Percentiles rank a stretch among this genome's conserved stretches.
phyloP scores from a whole-genome alignment of 805 yeast genomes.

The Metschnikowia continentalis region DNA sequence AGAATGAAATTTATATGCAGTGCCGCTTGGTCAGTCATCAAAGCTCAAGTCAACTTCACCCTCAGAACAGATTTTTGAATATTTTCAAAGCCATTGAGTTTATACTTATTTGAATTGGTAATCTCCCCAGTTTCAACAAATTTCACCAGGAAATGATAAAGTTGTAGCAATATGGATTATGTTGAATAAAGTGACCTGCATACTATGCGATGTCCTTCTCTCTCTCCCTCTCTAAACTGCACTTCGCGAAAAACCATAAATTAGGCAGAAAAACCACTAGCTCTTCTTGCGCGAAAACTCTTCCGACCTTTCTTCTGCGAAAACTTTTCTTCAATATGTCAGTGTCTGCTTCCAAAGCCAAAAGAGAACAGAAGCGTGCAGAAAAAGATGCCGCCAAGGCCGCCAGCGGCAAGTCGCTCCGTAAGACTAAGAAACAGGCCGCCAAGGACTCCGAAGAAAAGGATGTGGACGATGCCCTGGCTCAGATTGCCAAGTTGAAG shows the following conservation, averaged over 20 bases:
- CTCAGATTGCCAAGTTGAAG: constrained; percentile 80
- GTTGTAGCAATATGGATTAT: too few species aligned
- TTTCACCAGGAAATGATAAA: too few species aligned
- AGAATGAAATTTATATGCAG: background rate
- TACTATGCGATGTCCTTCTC: background rate
- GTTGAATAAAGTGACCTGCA: background rate
- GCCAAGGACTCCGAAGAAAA: constrained; percentile 47
- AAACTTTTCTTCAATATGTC: constrained; percentile 28
- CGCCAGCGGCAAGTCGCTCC: constrained; percentile 69
- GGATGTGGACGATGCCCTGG: constrained; percentile 60
- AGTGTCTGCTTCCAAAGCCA: constrained; percentile 91
- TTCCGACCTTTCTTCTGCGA: background rate
- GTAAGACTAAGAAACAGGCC: constrained; percentile 57
- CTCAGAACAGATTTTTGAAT: too few species aligned
- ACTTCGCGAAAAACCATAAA: background rate
- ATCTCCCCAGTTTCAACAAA: too few species aligned
- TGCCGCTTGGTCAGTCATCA: background rate
- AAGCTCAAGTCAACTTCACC: background rate
- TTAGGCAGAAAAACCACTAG: background rate
- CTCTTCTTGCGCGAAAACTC: background rate
- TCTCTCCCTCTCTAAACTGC: background rate
- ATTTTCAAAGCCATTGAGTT: too few species aligned
- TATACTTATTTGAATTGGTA: too few species aligned
- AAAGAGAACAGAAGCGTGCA: constrained; percentile 95
- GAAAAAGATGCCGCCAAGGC: constrained; percentile 45